Base-by-base conservation (phyloP, 306 rosid genomes). In the Lupinus albus region DNA sequence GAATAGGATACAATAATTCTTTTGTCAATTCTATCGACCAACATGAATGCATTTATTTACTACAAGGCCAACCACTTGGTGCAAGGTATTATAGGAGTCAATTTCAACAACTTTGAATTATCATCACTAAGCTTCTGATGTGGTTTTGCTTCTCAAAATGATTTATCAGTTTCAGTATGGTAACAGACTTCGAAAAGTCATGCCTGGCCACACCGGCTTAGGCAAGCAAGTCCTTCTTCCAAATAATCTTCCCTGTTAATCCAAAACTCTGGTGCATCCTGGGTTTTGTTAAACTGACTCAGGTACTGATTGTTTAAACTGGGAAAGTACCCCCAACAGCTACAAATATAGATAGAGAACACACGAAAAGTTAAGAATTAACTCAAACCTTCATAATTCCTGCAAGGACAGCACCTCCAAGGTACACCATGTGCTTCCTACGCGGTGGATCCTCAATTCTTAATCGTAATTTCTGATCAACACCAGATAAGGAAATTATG, bases 261-360 rank as follows among this genome's bases (percentile, higher is more conserved):
- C 99, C 99, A 94, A 81, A 88, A 94, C 72, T 90, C 97, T 38
- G 97, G 97, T 16, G 99, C 92, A 82, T 94, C 97, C 97, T 94
- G 89, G 68, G 68, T 70, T 56, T 76, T 35, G 74, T 78, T 35
- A 50, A 56, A 69, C 30, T 76, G 68, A 61, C 74, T 82, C 64
- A 64, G 57, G 61, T 58, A 13, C 75, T 28, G 36, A 6, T 30
- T 41, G 38, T 50, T 61, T 54, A 65, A 71, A 45, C 11, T 53
- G 15, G 61, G 44, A 20, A 20, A 74, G 53, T 9, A 51, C 1
- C 49, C 3, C 45, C 1, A 62, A 72, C 41, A 58, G 44, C 36
- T 25, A 49, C 71, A 18, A 25, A 25, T 25, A 25, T 25, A 25
- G 30, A 25, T 20, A 20, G 25, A 20, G 25, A 25, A 25, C 30